A percentile compares a stretch with the other conserved stretches of the same genome.
Conservation (phyloP, 371 early-diverging fungal genomes). For the Mortierella sp. region DNA sequence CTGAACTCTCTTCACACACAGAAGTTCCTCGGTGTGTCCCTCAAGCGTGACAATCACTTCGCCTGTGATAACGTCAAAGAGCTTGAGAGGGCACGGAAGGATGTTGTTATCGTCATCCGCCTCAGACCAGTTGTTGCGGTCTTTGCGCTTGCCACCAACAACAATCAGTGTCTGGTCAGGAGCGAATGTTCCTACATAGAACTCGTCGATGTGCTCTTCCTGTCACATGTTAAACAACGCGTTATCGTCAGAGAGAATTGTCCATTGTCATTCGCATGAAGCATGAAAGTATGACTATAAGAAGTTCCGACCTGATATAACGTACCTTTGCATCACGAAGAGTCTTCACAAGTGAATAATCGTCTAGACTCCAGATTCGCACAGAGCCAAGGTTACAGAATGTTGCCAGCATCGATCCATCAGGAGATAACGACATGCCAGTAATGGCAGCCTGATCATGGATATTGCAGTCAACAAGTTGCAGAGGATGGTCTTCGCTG, state of each 20-base stretch:
- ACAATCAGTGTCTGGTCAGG: constrained; percentile 64
- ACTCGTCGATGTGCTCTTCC: constrained; percentile 91
- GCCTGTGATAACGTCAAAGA: constrained; percentile 81
- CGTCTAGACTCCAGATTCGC: constrained; percentile 83
- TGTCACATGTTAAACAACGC: constrained; percentile 3
- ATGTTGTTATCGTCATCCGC: constrained; percentile 93
- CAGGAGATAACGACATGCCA: constrained; percentile 82
- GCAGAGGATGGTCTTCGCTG: constrained; percentile 71
- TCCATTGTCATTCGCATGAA: background rate
- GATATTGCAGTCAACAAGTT: constrained; percentile 60
- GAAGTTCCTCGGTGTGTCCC: constrained; percentile 89
- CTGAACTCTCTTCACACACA: constrained; percentile 78
- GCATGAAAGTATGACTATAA: too few species aligned
- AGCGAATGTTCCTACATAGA: constrained; percentile 82
- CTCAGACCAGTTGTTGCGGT: constrained; percentile 85
- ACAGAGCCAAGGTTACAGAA: constrained; percentile 84
- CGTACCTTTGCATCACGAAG: constrained; percentile 73
- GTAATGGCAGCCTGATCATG: constrained; percentile 75
- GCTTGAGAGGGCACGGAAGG: constrained; percentile 87
- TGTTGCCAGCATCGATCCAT: constrained; percentile 85
- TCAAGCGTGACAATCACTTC: constrained; percentile 75
- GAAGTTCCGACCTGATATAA: too few species aligned
- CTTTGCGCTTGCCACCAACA: constrained; percentile 86
- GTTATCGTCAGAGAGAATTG: background rate
- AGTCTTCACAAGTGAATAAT: constrained; percentile 72